Evolutionary conservation across 2,329 filamentous ascomycete genomes (phyloP).

Genomic region (Diaporthe citri): DNA sequence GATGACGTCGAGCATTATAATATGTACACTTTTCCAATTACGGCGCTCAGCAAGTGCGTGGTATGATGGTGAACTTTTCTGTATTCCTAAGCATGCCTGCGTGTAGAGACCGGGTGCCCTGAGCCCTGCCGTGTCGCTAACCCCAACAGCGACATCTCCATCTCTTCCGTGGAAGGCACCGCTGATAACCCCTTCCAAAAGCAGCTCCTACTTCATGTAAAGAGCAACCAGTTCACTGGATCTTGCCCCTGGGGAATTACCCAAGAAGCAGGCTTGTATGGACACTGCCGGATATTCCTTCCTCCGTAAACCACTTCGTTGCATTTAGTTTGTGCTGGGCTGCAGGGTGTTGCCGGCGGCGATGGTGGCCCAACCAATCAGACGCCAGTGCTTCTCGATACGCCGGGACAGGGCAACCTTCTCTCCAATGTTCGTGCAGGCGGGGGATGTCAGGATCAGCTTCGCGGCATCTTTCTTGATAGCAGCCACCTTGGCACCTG

Average conservation of each 20-base stretch:
- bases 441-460: slow-evolving; percentile 90
- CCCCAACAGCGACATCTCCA: not conserved
- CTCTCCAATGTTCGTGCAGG: slow-evolving; percentile 97
- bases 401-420: slow-evolving; percentile 96
- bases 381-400: slow-evolving; percentile 99
- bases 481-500: slow-evolving; percentile 95
- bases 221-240: not conserved
- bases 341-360: slow-evolving; percentile 59
- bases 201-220: not conserved
- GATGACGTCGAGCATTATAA: slow-evolving; percentile 5
- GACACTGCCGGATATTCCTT: not conserved
- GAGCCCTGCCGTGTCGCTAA: slow-evolving; percentile 14
- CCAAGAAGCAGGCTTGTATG: not conserved
- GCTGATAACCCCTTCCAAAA: not conserved
- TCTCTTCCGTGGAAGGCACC: not conserved
- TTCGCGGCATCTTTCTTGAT: slow-evolving; percentile 99
- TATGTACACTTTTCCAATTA: not conserved
- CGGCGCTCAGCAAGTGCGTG: not conserved
- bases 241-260: not conserved
- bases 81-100: slow-evolving; percentile 34
- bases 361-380: slow-evolving; percentile 92
- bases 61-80: slow-evolving; percentile 35
- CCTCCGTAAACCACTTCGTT: not conserved
- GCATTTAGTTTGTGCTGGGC: slow-evolving; percentile 43
- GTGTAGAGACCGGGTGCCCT: not conserved